Percentiles rank a stretch among this genome's conserved stretches.
phyloP scores from a whole-genome alignment of 768 basidiomycete species.

The Atractiella rhizophila region DNA sequence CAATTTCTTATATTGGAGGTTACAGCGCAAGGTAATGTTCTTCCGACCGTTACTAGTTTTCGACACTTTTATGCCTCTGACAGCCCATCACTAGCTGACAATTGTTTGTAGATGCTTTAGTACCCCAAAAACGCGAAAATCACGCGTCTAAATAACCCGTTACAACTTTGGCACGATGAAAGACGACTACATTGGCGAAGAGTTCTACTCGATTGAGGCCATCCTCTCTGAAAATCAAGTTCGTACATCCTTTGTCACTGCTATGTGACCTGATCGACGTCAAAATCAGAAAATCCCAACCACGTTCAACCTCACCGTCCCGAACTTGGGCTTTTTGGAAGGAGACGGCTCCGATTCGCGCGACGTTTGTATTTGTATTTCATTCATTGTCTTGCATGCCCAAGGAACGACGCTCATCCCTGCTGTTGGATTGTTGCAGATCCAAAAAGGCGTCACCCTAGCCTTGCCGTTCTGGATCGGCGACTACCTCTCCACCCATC shows the following conservation, averaged over 20 bases:
- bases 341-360: constrained; percentile 14
- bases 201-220: constrained; percentile 9
- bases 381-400: background rate
- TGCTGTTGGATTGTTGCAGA: constrained; percentile 1
- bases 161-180: too few relatives aligned
- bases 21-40: too few relatives aligned
- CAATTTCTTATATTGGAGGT: too few relatives aligned
- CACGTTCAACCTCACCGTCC: constrained; percentile 12
- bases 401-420: background rate
- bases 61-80: too few relatives aligned
- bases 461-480: constrained; percentile 18
- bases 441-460: constrained; percentile 9
- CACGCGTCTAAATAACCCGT: too few relatives aligned
- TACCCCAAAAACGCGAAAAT: too few relatives aligned
- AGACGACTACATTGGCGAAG: too few relatives aligned
- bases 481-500: constrained; percentile 6
- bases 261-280: background rate
- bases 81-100: too few relatives aligned
- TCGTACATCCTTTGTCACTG: background rate
- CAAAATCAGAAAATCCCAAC: constrained; percentile 13
- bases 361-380: constrained; percentile 8
- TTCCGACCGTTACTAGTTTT: too few relatives aligned
- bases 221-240: constrained; percentile 14
- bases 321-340: constrained; percentile 15
- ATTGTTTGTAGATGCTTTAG: too few relatives aligned